Evolutionary conservation across 345 rosid genomes (phyloP).

Genomic region (Eucalyptus pauciflora): DNA sequence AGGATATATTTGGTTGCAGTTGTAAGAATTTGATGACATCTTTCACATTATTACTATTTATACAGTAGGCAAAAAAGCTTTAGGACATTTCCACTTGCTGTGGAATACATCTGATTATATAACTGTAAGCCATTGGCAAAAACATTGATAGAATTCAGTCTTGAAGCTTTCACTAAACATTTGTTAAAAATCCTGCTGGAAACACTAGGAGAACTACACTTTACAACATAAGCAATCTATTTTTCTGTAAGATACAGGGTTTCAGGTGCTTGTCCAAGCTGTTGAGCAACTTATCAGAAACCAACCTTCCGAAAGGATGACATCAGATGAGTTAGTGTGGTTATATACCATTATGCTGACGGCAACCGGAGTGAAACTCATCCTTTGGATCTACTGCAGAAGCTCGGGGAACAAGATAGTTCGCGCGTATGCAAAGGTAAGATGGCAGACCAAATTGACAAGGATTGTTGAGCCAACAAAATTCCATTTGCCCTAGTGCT

Average conservation of each 20-base stretch:
- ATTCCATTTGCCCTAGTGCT: neutral
- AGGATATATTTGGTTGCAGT: neutral
- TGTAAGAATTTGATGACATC: neutral
- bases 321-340: neutral
- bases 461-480: neutral
- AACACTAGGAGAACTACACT: neutral
- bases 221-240: neutral
- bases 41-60: neutral
- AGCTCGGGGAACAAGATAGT: constrained; percentile 7
- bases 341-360: constrained; percentile 4
- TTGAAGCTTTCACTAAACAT: neutral
- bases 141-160: neutral
- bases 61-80: neutral
- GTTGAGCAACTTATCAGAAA: neutral
- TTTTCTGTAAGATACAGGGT: neutral
- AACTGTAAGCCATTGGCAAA: neutral
- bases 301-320: neutral
- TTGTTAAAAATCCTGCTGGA: neutral
- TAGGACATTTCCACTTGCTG: neutral
- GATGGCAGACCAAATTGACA: neutral
- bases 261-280: constrained; percentile 1
- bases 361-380: constrained; percentile 2
- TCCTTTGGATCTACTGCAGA: constrained; percentile 11
- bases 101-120: neutral
- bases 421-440: constrained; percentile 8